Evolutionary conservation across 176 grass and related monocot genomes (phyloP), one percentile per base, ranked within the genome.

Genomic region (Carex cristatella): DNA sequence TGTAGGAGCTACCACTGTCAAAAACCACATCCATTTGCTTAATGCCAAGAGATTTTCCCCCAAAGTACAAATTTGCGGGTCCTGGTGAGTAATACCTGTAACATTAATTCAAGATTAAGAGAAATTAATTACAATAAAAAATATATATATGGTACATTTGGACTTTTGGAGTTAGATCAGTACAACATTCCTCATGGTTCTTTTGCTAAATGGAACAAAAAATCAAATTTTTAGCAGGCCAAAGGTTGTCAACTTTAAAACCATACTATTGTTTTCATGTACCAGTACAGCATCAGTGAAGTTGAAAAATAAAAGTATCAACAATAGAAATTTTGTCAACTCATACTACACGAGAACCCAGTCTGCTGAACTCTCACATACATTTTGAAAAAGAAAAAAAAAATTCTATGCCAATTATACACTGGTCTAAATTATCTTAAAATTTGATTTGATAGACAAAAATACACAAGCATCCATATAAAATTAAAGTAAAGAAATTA

Each of bases 21-120:
- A 95, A 88, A 23, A 94, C 97, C 35, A 99, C 85, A 82, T 91
- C 89, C 90, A 94, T 93, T 31, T 90, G 87, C 90, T 84, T 99
- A 10, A 85, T 42, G 0, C 90, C 87, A n/a, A 99, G 83, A 0
- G 85, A 79, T 70, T 81, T 89, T 56, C 53, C 86, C 8, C 88
- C 97, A 0, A 92, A 99, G 72, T 80, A 87, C 42, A 99, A 68
- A 58, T 51, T 85, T 84, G 87, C 93, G 27, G 88, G 89, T 44
- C 93, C 93, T 37, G 97, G 93, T 79, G 97, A 99, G 88, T 99
- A 99, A 86, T 95, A 89, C 81, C 97, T 99, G 79, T 33, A 85
- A 86, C 38, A 23, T 81, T 15, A 83, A 83, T 82, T 58, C 27
- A 69, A 55, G 13, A 69, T 63, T 4, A 53, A 23, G 28, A 83